phyloP scores from a whole-genome alignment of 352 stramenopile species.

The Phytophthora palmivora region DNA sequence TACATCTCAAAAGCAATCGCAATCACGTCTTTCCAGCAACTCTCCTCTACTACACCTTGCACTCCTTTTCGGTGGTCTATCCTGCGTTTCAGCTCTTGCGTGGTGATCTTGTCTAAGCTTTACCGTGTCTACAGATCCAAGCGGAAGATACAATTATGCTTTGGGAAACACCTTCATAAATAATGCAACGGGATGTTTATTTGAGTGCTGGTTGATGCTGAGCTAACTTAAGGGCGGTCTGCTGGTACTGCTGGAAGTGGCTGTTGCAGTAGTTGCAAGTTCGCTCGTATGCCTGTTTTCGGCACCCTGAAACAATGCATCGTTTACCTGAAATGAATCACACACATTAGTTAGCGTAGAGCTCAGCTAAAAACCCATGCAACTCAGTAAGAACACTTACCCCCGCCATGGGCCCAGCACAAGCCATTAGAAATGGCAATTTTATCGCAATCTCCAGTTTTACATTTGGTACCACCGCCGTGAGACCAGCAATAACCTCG shows the following conservation, averaged over 20 bases:
- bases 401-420: conserved; percentile 76
- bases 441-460: conserved; percentile 61
- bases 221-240: conserved; percentile 13
- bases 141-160: neutral
- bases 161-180: conserved; percentile 14
- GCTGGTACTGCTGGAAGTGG: conserved; percentile 51
- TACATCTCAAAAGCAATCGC: neutral
- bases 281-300: conserved; percentile 65
- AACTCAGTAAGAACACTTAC: conserved; percentile 31
- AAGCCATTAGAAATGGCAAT: conserved; percentile 78
- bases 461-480: conserved; percentile 80
- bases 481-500: conserved; percentile 84
- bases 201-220: conserved; percentile 5
- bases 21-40: conserved; percentile 10
- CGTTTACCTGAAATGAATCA: conserved; percentile 42
- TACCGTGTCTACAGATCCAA: neutral
- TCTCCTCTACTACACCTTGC: conserved; percentile 15
- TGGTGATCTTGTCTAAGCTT: conserved; percentile 1
- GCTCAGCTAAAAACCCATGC: neutral
- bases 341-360: neutral
- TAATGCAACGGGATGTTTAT: conserved; percentile 1
- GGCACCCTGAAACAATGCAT: conserved; percentile 55
- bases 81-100: conserved; percentile 1
- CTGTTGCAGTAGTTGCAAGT: conserved; percentile 73
- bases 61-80: conserved; percentile 20